A percentile compares a stretch with the other conserved stretches of the same genome.
Conservation (phyloP, 805 yeast species). For the Lipomyces mesembrius region DNA sequence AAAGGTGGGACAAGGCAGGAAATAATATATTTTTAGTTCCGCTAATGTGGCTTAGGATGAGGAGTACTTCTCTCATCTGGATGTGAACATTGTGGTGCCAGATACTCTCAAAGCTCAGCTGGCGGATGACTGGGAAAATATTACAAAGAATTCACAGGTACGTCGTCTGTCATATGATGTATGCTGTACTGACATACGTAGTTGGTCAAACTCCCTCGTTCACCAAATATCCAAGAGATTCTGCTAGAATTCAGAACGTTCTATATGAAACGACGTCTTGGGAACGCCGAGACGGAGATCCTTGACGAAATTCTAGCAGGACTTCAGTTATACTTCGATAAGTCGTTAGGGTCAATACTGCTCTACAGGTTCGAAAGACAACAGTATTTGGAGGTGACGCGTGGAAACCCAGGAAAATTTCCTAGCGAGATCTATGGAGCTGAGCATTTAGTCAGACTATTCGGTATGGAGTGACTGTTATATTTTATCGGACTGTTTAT, state of each 20-base stretch:
- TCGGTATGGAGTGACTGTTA: constrained; percentile 42
- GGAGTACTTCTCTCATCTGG: constrained; percentile 46
- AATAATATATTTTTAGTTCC: neutral
- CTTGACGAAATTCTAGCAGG: constrained; percentile 74
- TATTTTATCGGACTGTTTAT: neutral
- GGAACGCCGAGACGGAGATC: constrained; percentile 53
- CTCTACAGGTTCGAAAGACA: constrained; percentile 78
- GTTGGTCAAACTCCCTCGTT: constrained; percentile 66
- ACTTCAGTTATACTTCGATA: constrained; percentile 71
- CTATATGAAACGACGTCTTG: constrained; percentile 42
- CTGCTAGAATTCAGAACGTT: constrained; percentile 55
- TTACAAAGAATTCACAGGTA: constrained; percentile 74
- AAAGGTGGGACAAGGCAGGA: constrained; percentile 14
- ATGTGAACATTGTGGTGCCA: constrained; percentile 64
- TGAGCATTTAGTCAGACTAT: constrained; percentile 77
- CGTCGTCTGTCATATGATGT: neutral
- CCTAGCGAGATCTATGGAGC: constrained; percentile 68
- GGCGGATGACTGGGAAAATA: constrained; percentile 92
- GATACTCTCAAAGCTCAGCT: constrained; percentile 68
- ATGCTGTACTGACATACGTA: constrained; percentile 12
- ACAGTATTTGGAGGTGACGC: constrained; percentile 62
- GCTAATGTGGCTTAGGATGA: constrained; percentile 21
- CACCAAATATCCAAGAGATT: constrained; percentile 58
- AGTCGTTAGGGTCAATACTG: constrained; percentile 67
- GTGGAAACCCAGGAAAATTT: constrained; percentile 46